A percentile compares a stretch with the other conserved stretches of the same genome.
Evolutionary conservation across 768 basidiomycete species (phyloP).

Genomic region (Mycena crocata): DNA sequence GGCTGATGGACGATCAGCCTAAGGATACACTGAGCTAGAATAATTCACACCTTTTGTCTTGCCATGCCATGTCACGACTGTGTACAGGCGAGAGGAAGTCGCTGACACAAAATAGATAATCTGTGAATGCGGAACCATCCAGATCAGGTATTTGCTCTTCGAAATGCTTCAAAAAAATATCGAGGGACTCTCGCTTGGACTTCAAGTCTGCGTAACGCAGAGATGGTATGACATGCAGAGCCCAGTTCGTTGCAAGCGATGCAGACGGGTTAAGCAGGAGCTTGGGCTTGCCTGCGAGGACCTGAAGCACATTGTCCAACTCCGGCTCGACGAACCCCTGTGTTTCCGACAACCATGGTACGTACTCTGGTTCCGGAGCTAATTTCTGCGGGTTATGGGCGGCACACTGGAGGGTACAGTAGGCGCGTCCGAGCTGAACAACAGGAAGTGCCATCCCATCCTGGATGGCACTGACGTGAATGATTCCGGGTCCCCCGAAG

Average conservation of each 20-base stretch:
- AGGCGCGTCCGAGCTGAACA: background rate
- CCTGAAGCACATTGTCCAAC: background rate
- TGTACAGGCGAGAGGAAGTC: background rate
- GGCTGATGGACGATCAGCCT: background rate
- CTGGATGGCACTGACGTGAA: background rate
- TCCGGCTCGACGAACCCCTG: background rate
- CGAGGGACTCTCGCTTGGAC: background rate
- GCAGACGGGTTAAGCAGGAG: background rate
- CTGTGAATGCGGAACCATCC: background rate
- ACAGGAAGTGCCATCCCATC: background rate
- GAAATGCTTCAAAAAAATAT: background rate
- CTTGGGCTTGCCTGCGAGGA: background rate
- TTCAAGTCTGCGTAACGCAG: background rate
- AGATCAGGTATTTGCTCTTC: background rate
- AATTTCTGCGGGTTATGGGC: no score
- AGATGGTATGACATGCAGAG: background rate
- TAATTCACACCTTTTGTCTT: conserved; percentile 5
- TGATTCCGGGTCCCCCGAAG: background rate
- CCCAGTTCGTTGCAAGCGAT: background rate
- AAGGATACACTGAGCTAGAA: background rate
- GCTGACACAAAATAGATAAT: conserved; percentile 3
- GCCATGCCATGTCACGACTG: background rate
- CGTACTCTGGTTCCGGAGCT: no score
- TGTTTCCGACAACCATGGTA: no score
- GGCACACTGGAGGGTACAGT: background rate